A percentile compares a stretch with the other conserved stretches of the same genome.
These are phyloP conservation scores for Rusavskia elegans DNA, from an alignment of 495 filamentous ascomycete species.

Conservation along the genomic window DNA sequence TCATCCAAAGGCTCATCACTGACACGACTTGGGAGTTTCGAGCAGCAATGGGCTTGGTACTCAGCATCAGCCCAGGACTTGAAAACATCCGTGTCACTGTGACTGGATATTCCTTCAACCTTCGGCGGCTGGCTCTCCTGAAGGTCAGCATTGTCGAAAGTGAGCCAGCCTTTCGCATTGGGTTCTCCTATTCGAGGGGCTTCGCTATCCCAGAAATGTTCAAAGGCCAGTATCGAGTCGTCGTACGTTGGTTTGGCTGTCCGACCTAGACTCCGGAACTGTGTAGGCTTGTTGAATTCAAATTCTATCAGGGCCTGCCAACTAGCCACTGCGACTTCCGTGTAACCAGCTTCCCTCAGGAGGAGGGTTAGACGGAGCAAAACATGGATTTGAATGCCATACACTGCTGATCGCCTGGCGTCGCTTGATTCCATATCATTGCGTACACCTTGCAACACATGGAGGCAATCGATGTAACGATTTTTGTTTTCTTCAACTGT, in stretches of 20 bases:
- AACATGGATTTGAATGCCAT: slow-evolving; percentile 48
- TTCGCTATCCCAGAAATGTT: slow-evolving; percentile 79
- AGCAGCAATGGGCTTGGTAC: slow-evolving; percentile 24
- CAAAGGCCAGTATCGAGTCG: slow-evolving; percentile 28
- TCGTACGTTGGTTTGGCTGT: background rate
- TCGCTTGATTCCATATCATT: background rate
- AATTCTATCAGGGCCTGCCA: slow-evolving; percentile 80
- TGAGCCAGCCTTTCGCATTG: slow-evolving; percentile 52
- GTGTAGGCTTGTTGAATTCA: slow-evolving; percentile 39
- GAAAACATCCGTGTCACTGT: slow-evolving; percentile 17
- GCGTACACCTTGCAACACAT: slow-evolving; percentile 22
- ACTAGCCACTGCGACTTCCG: slow-evolving; percentile 58
- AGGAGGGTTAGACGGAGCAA: slow-evolving; percentile 59
- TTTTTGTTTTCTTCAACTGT: slow-evolving; percentile 46
- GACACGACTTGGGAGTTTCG: slow-evolving; percentile 48
- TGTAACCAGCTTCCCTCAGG: slow-evolving; percentile 62
- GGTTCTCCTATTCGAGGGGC: slow-evolving; percentile 63
- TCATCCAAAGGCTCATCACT: slow-evolving; percentile 55
- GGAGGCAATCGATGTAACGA: slow-evolving; percentile 40
- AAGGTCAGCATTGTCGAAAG: slow-evolving; percentile 25
- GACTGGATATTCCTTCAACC: slow-evolving; percentile 1
- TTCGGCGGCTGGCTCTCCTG: slow-evolving; percentile 23
- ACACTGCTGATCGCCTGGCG: slow-evolving; percentile 8
- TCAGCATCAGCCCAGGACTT: slow-evolving; percentile 48
- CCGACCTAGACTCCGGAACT: slow-evolving; percentile 2